Evolutionary conservation across 2,329 filamentous ascomycete genomes (phyloP).

Genomic region (Alternaria longipes): DNA sequence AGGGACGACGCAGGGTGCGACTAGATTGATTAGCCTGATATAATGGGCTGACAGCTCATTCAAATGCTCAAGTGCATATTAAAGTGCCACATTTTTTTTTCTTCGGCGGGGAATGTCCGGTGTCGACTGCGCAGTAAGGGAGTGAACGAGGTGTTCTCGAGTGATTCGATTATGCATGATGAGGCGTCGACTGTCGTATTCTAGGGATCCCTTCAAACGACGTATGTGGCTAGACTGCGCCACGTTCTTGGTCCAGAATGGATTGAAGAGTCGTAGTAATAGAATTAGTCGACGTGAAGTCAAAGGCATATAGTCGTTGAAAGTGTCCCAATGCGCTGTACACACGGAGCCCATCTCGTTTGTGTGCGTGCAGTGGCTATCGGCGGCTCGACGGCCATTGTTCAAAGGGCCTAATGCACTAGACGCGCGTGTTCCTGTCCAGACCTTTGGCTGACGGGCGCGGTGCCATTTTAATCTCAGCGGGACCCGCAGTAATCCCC

Average conservation of each 20-base stretch:
- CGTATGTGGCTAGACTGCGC: background rate
- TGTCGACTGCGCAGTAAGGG: background rate
- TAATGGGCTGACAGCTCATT: too few species aligned
- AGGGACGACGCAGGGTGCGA: background rate
- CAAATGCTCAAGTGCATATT: background rate
- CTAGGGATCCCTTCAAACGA: conserved; percentile 1
- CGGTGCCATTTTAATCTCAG: conserved; percentile 35
- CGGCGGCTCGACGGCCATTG: conserved; percentile 4
- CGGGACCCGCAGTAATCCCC: conserved; percentile 22
- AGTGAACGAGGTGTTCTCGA: background rate
- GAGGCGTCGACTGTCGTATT: conserved; percentile 3
- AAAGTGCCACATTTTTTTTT: background rate
- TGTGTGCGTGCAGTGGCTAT: background rate
- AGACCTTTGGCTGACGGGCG: conserved; percentile 34
- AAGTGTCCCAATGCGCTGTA: background rate
- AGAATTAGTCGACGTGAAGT: background rate
- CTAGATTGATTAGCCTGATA: background rate
- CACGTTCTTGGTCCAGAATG: background rate
- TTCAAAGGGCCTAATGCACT: conserved; percentile 3
- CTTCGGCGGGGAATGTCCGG: background rate
- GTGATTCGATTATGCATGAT: conserved; percentile 5
- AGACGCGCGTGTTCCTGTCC: conserved; percentile 29
- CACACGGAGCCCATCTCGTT: background rate
- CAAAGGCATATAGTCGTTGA: background rate
- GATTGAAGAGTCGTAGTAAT: background rate